Evolutionary conservation across 2,329 filamentous ascomycete genomes (phyloP).

Genomic region (Nakataea oryzae): DNA sequence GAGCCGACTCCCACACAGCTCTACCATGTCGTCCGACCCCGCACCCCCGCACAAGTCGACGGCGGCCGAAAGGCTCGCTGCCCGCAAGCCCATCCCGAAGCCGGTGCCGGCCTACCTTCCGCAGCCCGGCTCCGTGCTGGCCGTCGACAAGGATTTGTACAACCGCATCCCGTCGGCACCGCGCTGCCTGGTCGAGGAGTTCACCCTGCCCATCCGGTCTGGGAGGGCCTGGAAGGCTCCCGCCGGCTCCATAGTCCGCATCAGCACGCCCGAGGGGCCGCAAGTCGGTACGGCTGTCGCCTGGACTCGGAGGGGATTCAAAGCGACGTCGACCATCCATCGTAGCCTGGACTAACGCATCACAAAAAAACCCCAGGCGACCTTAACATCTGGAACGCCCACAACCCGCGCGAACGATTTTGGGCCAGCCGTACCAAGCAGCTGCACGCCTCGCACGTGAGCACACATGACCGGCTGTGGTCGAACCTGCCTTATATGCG

Average conservation of each 20-base stretch:
- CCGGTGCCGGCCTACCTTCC: conserved; percentile 3
- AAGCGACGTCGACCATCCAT: conserved; percentile 66
- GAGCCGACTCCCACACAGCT: neutral
- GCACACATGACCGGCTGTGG: conserved; percentile 65
- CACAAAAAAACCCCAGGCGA: conserved; percentile 53
- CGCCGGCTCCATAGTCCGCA: conserved; percentile 56
- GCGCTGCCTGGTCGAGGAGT: conserved; percentile 33
- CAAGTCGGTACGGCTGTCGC: conserved; percentile 61
- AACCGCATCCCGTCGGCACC: conserved; percentile 45
- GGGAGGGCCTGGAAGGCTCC: conserved; percentile 64
- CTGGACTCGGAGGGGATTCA: conserved; percentile 57
- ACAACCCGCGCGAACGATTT: conserved; percentile 70
- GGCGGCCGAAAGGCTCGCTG: neutral
- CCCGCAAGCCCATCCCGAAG: conserved; percentile 2
- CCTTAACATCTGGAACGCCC: conserved; percentile 69
- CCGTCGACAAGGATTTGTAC: conserved; percentile 40
- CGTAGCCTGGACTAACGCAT: conserved; percentile 39
- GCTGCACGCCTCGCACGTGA: conserved; percentile 66
- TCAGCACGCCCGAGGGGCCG: conserved; percentile 66
- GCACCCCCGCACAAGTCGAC: neutral
- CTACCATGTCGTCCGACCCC: neutral
- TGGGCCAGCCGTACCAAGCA: conserved; percentile 75
- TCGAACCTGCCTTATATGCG: conserved; percentile 67
- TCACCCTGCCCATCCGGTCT: conserved; percentile 62
- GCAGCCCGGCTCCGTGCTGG: conserved; percentile 6